phyloP scores from a whole-genome alignment of 2,329 filamentous ascomycete genomes.

The Beauveria medogensis region DNA sequence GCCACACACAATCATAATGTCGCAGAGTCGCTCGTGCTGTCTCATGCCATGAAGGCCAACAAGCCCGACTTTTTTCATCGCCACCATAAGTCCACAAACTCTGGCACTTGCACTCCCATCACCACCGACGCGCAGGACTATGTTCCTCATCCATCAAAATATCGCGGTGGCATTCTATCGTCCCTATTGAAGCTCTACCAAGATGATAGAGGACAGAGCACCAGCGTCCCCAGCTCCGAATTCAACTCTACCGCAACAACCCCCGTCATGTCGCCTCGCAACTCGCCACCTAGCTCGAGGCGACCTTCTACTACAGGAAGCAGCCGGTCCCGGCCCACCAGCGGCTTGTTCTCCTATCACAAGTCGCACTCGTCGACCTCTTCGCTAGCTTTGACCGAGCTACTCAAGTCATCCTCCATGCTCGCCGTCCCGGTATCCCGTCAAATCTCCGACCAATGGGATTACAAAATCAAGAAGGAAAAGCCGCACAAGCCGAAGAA shows the following conservation, averaged over 20 bases:
- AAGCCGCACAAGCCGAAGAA: conserved; percentile 29
- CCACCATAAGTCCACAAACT: conserved; percentile 18
- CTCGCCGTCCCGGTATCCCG: conserved; percentile 40
- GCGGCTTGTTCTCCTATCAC: conserved; percentile 33
- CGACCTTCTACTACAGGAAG: conserved; percentile 29
- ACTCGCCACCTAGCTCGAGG: conserved; percentile 33
- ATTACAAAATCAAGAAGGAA: conserved; percentile 35
- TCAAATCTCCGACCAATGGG: conserved; percentile 35
- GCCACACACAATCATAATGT: conserved; percentile 17
- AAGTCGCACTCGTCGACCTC: conserved; percentile 35
- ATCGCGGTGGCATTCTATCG: conserved; percentile 65
- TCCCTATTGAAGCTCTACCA: conserved; percentile 65
- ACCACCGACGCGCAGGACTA: conserved; percentile 43
- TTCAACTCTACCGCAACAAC: conserved; percentile 28
- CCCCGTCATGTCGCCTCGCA: conserved; percentile 32
- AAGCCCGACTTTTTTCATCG: conserved; percentile 24
- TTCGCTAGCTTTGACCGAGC: conserved; percentile 39
- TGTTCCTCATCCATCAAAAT: conserved; percentile 58
- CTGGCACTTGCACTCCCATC: conserved; percentile 30
- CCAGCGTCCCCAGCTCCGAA: conserved; percentile 28
- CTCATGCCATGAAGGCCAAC: conserved; percentile 23
- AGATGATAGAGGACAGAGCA: conserved; percentile 29
- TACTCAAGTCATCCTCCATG: conserved; percentile 47
- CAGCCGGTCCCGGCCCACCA: conserved; percentile 26
- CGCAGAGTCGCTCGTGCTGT: conserved; percentile 29